These are phyloP conservation scores for Lasiosphaeris hirsuta DNA, from an alignment of 495 filamentous ascomycete species.

Conservation along the genomic window DNA sequence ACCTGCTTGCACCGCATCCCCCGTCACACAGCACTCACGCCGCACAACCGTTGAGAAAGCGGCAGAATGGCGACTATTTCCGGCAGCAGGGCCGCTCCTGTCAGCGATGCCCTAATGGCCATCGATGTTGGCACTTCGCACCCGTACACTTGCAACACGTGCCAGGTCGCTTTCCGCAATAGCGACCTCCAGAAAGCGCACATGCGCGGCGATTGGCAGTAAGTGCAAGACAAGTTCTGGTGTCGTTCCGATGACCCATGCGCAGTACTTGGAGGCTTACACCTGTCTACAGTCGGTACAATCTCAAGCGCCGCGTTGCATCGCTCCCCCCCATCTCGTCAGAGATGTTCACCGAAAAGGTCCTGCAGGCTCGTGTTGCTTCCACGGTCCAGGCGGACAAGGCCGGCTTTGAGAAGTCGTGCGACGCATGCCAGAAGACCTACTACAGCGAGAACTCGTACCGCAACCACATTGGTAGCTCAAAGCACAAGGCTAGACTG, in stretches of 20 bases:
- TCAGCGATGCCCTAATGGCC: constrained; percentile 24
- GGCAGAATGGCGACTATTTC: constrained; percentile 54
- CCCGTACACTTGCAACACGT: constrained; percentile 97
- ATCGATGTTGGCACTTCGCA: constrained; percentile 54
- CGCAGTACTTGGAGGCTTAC: constrained; percentile 13
- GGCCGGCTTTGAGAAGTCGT: constrained; percentile 82
- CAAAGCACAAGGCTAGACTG: constrained; percentile 78
- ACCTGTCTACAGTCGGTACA: constrained; percentile 70
- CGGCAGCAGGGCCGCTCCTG: constrained; percentile 35
- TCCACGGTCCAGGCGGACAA: constrained; percentile 80
- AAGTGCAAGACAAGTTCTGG: constrained; percentile 40
- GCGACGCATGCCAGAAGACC: constrained; percentile 79
- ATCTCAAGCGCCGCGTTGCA: constrained; percentile 92
- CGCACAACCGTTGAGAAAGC: neutral
- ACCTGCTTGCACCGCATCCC: neutral
- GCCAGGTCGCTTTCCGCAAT: constrained; percentile 91
- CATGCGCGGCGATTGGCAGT: constrained; percentile 99
- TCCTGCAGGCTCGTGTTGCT: constrained; percentile 83
- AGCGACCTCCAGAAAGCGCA: constrained; percentile 90
- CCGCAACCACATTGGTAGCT: constrained; percentile 85
- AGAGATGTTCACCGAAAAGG: constrained; percentile 93
- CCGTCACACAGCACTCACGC: neutral
- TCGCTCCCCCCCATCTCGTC: constrained; percentile 88
- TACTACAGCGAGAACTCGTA: constrained; percentile 97
- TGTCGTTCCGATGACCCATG: neutral